Base-by-base conservation (phyloP, 2,329 filamentous ascomycete genomes). In the Aspergillus ochraceoroseus region DNA sequence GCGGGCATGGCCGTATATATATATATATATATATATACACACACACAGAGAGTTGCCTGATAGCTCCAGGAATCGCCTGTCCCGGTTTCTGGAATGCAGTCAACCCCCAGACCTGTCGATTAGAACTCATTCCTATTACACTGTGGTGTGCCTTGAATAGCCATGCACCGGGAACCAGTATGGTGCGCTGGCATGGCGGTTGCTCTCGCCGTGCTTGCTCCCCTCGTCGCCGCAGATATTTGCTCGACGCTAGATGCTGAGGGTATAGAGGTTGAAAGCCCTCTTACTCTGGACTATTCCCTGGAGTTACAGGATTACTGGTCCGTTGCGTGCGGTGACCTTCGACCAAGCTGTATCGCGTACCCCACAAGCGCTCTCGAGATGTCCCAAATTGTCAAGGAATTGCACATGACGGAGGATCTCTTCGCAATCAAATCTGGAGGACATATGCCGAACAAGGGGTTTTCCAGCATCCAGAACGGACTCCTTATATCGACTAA, bases 401-500 rank as follows among this genome's bases (percentile, higher is more conserved):
- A 73, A 19, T 65, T 80, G 8, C 66, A 64, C 5, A 57, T 68
- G 22, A 68, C 68, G 28, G 63, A 67, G 25, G 72, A 72, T 39
- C 58, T 74, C 4, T 75, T 81, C 32, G 78, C 75, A 14, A 67
- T 79, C 59, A 70, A 74, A 54, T 67, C 70, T 7, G 75, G 74
- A 5, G 70, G 70, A 0, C 70, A 73, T 51, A 67, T 68, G 41
- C 67, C 66, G 1, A 72, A 70, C 43, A 66, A 68, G 42, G 66
- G 67, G 22, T 72, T 70, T 42, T 64, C 67, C 3, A 71, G 66
- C 48, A 66, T 70, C 29, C 62, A 67, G 30, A 64, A 64, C 12
- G 70, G 67, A 1, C 58, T 68, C 5, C 55, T 73, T 28, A 65
- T 70, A 31, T 62, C 61, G 2, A 72, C 74, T 42, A 55, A 74